These are phyloP conservation scores for Penicillium pancosmium DNA, from an alignment of 495 filamentous ascomycete genomes.

Conservation along the genomic window DNA sequence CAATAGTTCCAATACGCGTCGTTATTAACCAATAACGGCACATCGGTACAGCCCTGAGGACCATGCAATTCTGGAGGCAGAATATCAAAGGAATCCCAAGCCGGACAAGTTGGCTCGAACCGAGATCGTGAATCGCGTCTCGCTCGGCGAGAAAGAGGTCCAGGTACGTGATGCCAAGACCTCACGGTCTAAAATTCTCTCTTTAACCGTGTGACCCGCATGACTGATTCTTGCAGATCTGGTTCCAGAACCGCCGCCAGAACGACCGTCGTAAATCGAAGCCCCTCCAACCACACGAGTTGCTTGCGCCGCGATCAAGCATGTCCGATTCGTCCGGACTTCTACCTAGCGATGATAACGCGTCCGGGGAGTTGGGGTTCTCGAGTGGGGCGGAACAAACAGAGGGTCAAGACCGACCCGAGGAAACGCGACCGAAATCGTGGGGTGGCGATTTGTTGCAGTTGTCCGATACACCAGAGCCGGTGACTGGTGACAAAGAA, in stretches of 20 bases:
- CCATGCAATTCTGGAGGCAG: constrained; percentile 85
- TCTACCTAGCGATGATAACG: constrained; percentile 48
- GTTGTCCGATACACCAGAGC: constrained; percentile 39
- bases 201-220: constrained; percentile 16
- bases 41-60: constrained; percentile 71
- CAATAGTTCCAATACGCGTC: constrained; percentile 10
- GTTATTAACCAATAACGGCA: constrained; percentile 7
- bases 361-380: constrained; percentile 36
- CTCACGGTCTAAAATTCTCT: constrained; percentile 26
- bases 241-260: constrained; percentile 98
- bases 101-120: constrained; percentile 89
- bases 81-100: constrained; percentile 83
- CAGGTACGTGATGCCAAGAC: constrained; percentile 67
- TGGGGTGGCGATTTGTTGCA: constrained; percentile 33
- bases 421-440: constrained; percentile 22
- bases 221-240: constrained; percentile 66
- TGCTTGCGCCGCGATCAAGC: constrained; percentile 58
- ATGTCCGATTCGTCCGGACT: constrained; percentile 55
- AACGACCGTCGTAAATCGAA: constrained; percentile 89
- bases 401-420: constrained; percentile 26
- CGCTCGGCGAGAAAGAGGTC: constrained; percentile 94
- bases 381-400: constrained; percentile 38
- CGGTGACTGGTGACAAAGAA: constrained; percentile 30
- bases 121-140: constrained; percentile 80
- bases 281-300: constrained; percentile 81